A percentile compares a stretch with the other conserved stretches of the same genome.
Evolutionary conservation across 495 filamentous ascomycete species (phyloP).

Genomic region (Terfezia boudieri): DNA sequence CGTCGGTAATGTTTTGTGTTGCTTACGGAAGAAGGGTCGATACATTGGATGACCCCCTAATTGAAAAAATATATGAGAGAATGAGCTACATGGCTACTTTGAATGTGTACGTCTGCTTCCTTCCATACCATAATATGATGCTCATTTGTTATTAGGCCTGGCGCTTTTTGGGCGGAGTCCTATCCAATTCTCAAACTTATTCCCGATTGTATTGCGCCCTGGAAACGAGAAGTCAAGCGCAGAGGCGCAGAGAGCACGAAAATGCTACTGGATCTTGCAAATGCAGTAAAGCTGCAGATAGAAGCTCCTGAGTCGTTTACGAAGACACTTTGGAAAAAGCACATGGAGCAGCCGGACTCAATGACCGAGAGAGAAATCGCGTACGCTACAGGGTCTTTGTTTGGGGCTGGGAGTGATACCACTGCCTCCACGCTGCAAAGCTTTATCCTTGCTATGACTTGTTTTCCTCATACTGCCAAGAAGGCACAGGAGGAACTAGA

Average conservation of each 20-base stretch:
- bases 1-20: constrained; percentile 40
- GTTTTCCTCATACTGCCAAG: constrained; percentile 27
- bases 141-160: constrained; percentile 21
- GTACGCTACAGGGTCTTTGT: constrained; percentile 35
- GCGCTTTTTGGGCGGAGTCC: constrained; percentile 34
- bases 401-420: constrained; percentile 44
- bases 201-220: constrained; percentile 34
- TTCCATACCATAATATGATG: background rate
- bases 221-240: constrained; percentile 32
- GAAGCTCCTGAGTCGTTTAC: constrained; percentile 27
- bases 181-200: constrained; percentile 32
- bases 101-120: constrained; percentile 24
- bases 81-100: constrained; percentile 37
- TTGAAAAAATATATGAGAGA: constrained; percentile 30
- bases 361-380: constrained; percentile 34
- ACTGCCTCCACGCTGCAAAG: constrained; percentile 37
- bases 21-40: constrained; percentile 39
- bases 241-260: constrained; percentile 29
- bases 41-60: constrained; percentile 28
- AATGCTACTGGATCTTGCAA: constrained; percentile 32
- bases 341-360: constrained; percentile 24
- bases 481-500: constrained; percentile 35
- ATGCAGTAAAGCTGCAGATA: constrained; percentile 23
- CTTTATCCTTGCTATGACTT: constrained; percentile 36
- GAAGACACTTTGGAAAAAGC: constrained; percentile 28